Percentiles rank a stretch among this genome's conserved stretches.
Conservation (phyloP, 495 filamentous ascomycete species). For the Astrothelium macrocarpum region DNA sequence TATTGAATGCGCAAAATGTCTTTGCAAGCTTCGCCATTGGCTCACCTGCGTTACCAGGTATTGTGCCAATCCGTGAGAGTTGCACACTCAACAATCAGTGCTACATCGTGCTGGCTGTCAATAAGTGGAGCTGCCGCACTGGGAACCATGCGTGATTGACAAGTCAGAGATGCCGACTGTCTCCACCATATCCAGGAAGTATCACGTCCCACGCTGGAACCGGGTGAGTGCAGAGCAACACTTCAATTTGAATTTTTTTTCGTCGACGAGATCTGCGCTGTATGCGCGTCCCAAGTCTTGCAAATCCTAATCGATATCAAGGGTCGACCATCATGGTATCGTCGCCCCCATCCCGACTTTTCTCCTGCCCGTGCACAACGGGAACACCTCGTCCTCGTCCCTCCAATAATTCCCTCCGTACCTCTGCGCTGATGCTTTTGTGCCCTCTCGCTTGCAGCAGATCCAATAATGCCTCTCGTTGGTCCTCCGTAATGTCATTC, state of each 20-base stretch:
- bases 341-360: slow-evolving; percentile 59
- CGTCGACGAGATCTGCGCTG: neutral
- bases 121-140: neutral
- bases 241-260: neutral
- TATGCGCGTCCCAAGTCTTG: neutral
- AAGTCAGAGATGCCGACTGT: neutral
- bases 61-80: neutral
- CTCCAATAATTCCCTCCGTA: slow-evolving; percentile 79
- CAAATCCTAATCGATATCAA: neutral
- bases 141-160: neutral
- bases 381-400: slow-evolving; percentile 74
- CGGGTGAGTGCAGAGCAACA: neutral
- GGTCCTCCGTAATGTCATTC: slow-evolving; percentile 88
- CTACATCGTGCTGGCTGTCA: neutral
- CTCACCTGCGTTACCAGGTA: neutral
- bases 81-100: neutral
- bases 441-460: slow-evolving; percentile 80
- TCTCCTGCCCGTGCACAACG: slow-evolving; percentile 46
- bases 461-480: slow-evolving; percentile 85
- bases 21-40: neutral
- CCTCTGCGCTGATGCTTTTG: slow-evolving; percentile 79
- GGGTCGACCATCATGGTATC: slow-evolving; percentile 61
- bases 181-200: neutral
- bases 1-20: neutral
- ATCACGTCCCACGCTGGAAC: neutral